These are phyloP conservation scores for Agaricus blazei DNA, from an alignment of 768 basidiomycete species.

Conservation along the genomic window DNA sequence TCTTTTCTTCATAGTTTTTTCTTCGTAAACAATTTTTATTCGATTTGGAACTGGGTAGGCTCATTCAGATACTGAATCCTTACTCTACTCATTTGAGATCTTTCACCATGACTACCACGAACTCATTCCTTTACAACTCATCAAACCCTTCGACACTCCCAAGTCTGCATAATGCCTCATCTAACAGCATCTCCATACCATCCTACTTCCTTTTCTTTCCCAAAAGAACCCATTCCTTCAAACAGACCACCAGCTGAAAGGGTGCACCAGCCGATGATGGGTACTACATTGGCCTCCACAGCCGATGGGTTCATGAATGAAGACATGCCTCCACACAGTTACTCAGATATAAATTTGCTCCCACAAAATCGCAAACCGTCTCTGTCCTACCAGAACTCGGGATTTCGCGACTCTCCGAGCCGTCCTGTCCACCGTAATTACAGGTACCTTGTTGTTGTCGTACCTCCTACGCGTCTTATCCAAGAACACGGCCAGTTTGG, in stretches of 20 bases:
- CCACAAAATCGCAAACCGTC: conserved; percentile 18
- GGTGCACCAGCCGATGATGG: background rate
- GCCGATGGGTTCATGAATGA: conserved; percentile 15
- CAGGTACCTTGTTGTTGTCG: conserved; percentile 59
- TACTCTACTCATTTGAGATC: background rate
- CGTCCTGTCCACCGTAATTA: conserved; percentile 31
- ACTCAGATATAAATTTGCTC: conserved; percentile 36
- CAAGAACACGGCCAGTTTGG: conserved; percentile 57
- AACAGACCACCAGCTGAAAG: conserved; percentile 31
- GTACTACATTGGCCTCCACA: background rate
- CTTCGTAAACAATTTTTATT: too few species aligned
- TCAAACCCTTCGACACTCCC: background rate
- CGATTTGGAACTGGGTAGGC: too few species aligned
- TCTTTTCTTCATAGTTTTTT: too few species aligned
- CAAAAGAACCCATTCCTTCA: conserved; percentile 32
- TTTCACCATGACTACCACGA: background rate
- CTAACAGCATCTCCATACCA: conserved; percentile 37
- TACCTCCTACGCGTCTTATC: conserved; percentile 56
- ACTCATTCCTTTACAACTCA: background rate
- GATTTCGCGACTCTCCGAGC: conserved; percentile 39
- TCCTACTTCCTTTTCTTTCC: conserved; percentile 44
- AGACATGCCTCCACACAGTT: conserved; percentile 15
- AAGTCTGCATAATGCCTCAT: conserved; percentile 30
- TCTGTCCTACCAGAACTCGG: conserved; percentile 50
- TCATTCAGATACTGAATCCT: background rate